Base-by-base conservation (phyloP, 1,284 basidiomycete species). In the Fistulinella staudtii region DNA sequence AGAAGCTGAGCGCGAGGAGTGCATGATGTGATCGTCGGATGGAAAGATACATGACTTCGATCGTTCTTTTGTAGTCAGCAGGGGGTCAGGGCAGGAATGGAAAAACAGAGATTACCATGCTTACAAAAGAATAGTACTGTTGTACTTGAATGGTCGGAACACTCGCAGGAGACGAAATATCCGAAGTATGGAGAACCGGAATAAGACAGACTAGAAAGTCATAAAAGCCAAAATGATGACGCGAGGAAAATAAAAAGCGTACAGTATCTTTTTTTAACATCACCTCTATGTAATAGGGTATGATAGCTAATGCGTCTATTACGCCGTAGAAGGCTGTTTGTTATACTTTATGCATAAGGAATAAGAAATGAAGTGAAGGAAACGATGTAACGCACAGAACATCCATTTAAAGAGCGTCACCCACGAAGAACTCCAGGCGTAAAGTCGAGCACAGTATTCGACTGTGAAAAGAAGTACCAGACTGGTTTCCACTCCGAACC, bases 1-100 rank as follows among this genome's bases (percentile, higher is more conserved):
- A 93, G 66, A 93, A 94, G 3, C 80, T 79, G 29, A 94, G 79
- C 0, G 91, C 90, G 8, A 91, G 74, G 0, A 94, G 73, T 1
- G 90, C 90, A 54, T 94, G 88, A 58, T 89, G 85, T 0, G 89
- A 92, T 47, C 88, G 73, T 42, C 84, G 76, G 31, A 93, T 83
- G n/a, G 89, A 84, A 27, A 93, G 76, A 61, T 86, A 91, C 90
- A 93, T 93, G 54, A 93, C 89, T 70, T 93, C 89, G 47, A 93
- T 93, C 0, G 91, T 93, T 42, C 83, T 88, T 51, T 10, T 37
- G 30, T 23, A 8, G 28, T 13, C 15, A 15, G 2, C 29, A 27
- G 24, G 21, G 29, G 20, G 45, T 50, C 39, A 50, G 43, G 28
- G 13, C 23, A 7, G 28, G 34, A 4, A 7, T 15, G 17, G 6